Evolutionary conservation across 768 basidiomycete genomes (phyloP).

Genomic region (Serendipita sp.): DNA sequence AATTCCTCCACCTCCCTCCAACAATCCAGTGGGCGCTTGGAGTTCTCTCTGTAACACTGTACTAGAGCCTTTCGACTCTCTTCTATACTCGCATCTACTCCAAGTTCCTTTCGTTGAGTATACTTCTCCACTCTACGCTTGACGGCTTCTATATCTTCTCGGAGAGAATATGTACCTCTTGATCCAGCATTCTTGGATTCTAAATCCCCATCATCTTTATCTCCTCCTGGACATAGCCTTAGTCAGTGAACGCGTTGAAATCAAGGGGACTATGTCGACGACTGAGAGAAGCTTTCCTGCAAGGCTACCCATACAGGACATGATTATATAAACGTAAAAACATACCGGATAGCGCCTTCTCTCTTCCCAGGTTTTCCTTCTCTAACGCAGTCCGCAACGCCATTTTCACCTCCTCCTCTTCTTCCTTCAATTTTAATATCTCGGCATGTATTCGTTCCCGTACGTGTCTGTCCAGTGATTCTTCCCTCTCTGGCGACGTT

Average conservation of each 20-base stretch:
- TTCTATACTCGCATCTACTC: not conserved
- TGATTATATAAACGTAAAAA: no score
- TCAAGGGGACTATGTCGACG: no score
- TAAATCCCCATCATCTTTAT: not conserved
- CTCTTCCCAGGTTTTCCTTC: conserved; percentile 18
- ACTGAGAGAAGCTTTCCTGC: no score
- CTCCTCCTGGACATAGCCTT: not conserved
- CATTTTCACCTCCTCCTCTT: conserved; percentile 16
- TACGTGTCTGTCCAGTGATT: conserved; percentile 18
- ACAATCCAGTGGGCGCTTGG: not conserved
- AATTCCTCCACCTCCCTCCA: conserved; percentile 6
- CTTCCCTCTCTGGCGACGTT: conserved; percentile 14
- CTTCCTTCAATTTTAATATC: conserved; percentile 13
- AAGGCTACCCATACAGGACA: no score
- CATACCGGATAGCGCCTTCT: not conserved
- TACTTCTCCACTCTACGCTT: conserved; percentile 3
- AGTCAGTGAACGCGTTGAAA: no score
- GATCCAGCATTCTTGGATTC: conserved; percentile 1
- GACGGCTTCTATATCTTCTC: conserved; percentile 6
- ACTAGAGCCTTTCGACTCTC: not conserved
- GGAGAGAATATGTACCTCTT: not conserved
- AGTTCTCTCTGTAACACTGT: not conserved
- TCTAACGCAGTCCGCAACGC: conserved; percentile 18
- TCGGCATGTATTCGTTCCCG: conserved; percentile 16
- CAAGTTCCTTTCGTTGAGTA: not conserved